Conservation (phyloP, 352 stramenopile genomes). For the Aphanomyces euteiches region DNA sequence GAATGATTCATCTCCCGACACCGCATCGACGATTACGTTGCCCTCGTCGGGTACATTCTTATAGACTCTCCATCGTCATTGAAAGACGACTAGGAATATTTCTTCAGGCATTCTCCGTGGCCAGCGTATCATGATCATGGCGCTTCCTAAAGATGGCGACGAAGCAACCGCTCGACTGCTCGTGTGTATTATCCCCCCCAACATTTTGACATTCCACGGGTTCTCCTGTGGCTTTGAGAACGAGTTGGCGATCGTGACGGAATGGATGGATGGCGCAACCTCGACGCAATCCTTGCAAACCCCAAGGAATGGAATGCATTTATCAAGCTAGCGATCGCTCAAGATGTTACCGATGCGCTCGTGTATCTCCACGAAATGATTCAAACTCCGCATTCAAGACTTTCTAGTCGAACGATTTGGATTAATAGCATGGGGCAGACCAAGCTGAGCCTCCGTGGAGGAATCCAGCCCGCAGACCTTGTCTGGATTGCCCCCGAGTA, state of each 20-base stretch:
- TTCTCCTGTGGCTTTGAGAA: not conserved
- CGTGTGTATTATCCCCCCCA: not conserved
- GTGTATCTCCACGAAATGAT: not conserved
- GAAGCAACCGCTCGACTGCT: not conserved
- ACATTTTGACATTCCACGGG: not conserved
- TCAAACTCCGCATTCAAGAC: not conserved
- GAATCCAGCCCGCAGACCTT: not conserved
- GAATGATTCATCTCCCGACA: not conserved
- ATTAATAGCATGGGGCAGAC: not conserved
- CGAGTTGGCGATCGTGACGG: not conserved
- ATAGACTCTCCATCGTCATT: too few relatives aligned
- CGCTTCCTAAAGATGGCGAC: not conserved
- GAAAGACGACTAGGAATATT: not conserved
- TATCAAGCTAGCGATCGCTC: not conserved
- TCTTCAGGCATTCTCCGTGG: not conserved
- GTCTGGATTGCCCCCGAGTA: not conserved
- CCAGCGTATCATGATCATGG: not conserved
- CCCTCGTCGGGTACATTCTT: not conserved
- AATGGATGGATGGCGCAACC: conserved; percentile 1
- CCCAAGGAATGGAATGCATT: not conserved
- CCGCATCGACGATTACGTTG: not conserved
- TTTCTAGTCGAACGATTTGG: not conserved
- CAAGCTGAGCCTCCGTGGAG: not conserved
- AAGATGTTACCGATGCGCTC: not conserved
- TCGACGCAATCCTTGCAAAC: not conserved